A percentile compares a stretch with the other conserved stretches of the same genome.
phyloP scores from a whole-genome alignment of 2,329 filamentous ascomycete species.

The Nothophoma quercina region DNA sequence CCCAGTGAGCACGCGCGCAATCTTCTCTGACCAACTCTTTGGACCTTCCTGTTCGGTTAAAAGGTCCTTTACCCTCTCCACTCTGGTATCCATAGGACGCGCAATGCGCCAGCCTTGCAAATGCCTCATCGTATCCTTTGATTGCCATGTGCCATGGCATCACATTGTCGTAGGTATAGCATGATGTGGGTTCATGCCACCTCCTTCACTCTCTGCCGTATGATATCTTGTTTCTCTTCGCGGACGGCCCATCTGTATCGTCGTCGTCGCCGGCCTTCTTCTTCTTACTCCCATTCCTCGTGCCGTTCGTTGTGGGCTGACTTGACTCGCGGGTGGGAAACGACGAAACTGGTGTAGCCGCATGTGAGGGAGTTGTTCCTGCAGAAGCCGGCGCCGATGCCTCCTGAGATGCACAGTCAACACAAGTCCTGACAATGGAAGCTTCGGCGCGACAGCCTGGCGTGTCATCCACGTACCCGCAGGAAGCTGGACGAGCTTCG shows the following conservation, averaged over 20 bases:
- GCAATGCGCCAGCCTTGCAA: conserved; percentile 26
- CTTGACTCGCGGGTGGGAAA: conserved; percentile 57
- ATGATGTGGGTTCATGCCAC: conserved; percentile 1
- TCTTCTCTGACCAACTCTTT: conserved; percentile 13
- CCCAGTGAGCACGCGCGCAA: conserved; percentile 13
- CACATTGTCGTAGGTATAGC: background rate
- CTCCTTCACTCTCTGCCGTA: conserved; percentile 55
- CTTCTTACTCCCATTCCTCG: conserved; percentile 54
- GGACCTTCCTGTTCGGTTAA: conserved; percentile 31
- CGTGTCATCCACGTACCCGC: conserved; percentile 38
- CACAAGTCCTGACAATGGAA: conserved; percentile 2
- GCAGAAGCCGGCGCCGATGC: conserved; percentile 49
- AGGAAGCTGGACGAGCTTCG: conserved; percentile 51
- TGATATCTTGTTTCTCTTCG: conserved; percentile 60
- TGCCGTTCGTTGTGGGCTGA: conserved; percentile 51
- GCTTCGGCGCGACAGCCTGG: background rate
- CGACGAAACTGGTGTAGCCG: conserved; percentile 57
- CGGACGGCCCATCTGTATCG: conserved; percentile 54
- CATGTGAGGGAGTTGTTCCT: conserved; percentile 54
- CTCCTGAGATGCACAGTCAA: conserved; percentile 42
- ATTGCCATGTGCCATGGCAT: conserved; percentile 12
- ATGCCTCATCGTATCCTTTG: conserved; percentile 15
- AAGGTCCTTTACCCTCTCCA: conserved; percentile 19
- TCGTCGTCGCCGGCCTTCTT: conserved; percentile 54
- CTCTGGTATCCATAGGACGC: conserved; percentile 36